A percentile compares a stretch with the other conserved stretches of the same genome.
phyloP scores from a whole-genome alignment of 1,139 yeast species.

The Hanseniaspora gamundiae region DNA sequence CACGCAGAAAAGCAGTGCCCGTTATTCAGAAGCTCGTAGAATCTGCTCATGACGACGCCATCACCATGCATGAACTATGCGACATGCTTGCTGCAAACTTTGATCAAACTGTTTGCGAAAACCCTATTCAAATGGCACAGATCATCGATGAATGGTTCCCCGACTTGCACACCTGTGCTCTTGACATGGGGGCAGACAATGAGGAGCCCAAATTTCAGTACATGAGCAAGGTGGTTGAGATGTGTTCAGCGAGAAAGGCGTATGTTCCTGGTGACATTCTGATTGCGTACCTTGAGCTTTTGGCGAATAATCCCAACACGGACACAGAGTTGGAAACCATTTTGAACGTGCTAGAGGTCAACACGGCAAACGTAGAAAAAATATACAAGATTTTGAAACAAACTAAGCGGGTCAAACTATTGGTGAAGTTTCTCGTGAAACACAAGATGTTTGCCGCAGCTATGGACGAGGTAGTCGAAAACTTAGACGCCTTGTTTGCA shows the following conservation, averaged over 20 bases:
- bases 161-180: neutral
- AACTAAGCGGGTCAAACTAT: neutral
- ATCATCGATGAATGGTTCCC: neutral
- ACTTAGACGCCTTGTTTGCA: neutral
- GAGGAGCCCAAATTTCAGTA: neutral
- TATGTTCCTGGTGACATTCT: neutral
- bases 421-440: slow-evolving; percentile 1
- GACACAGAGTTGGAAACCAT: neutral
- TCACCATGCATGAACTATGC: slow-evolving; percentile 2
- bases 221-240: neutral
- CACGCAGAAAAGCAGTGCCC: slow-evolving; percentile 25
- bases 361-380: neutral
- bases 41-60: slow-evolving; percentile 7
- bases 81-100: slow-evolving; percentile 1
- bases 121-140: neutral
- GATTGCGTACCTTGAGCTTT: neutral
- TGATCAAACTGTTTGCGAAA: neutral
- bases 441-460: slow-evolving; percentile 1
- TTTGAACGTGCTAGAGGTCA: neutral
- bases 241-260: neutral
- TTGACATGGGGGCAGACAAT: neutral
- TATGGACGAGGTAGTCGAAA: neutral
- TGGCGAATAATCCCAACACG: neutral
- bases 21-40: slow-evolving; percentile 32
- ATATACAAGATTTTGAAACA: neutral